These are phyloP conservation scores for Laguncularia racemosa DNA, from an alignment of 345 rosid species.

Conservation along the genomic window DNA sequence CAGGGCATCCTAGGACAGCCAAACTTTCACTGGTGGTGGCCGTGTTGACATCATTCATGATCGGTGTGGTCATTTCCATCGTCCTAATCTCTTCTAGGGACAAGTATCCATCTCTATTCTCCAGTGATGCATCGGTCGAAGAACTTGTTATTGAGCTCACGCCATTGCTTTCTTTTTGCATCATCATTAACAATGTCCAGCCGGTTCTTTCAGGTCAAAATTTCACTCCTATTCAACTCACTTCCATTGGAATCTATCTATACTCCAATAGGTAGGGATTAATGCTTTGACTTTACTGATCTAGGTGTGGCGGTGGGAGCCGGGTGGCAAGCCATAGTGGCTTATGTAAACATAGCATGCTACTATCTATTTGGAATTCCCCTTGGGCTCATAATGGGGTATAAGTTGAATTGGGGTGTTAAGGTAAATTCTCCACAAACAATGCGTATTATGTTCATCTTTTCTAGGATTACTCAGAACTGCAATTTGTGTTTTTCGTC, in stretches of 20 bases:
- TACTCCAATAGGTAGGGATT: neutral
- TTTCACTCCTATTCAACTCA: neutral
- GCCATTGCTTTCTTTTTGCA: conserved; percentile 59
- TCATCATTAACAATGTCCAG: conserved; percentile 62
- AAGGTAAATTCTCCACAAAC: conserved; percentile 17
- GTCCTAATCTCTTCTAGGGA: conserved; percentile 34
- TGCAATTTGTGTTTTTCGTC: neutral
- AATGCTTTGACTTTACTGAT: neutral
- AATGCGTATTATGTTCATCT: too few species aligned
- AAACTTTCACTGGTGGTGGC: conserved; percentile 53
- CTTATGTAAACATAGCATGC: conserved; percentile 57
- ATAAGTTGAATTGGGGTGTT: conserved; percentile 40
- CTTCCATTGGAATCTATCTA: neutral
- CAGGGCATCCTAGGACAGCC: conserved; percentile 36
- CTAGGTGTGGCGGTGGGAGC: conserved; percentile 23
- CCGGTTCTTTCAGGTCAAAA: conserved; percentile 82
- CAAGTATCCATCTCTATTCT: conserved; percentile 56
- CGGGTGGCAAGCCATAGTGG: conserved; percentile 64
- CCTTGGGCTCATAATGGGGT: conserved; percentile 48
- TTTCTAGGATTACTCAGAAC: too few species aligned
- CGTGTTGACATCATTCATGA: conserved; percentile 33
- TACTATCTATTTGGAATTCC: conserved; percentile 58
- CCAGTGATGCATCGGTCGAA: conserved; percentile 38
- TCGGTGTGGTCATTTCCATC: conserved; percentile 39
- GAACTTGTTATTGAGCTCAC: conserved; percentile 57